Evolutionary conservation across 208 protist species (phyloP), one percentile per base, ranked within the genome.

Genomic region (Phytomonas francai): DNA sequence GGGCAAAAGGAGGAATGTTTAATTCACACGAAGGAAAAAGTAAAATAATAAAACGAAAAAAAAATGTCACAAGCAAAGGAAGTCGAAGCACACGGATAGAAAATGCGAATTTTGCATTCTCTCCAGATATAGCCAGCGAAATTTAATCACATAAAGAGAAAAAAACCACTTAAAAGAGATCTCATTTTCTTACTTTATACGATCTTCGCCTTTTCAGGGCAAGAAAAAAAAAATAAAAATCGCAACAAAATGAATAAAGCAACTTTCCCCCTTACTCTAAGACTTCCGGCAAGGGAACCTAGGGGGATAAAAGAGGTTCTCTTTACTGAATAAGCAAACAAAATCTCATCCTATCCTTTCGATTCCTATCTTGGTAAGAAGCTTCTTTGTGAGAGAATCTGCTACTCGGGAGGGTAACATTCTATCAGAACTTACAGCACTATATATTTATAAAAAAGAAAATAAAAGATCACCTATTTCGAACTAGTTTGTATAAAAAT

Each of bases 61-160:
- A 36, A 63, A 59, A n/a, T 65, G 62, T 70, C 32, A 74, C 61
- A 69, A 72, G 67, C 33, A 42, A 76, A 69, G 65, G 62, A 72
- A 51, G 63, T 74, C 27, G 54, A 77, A 65, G 45, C 60, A 45
- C 42, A 62, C 29, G 58, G 31, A 66, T 63, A 62, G 57, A 39
- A 68, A 65, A 54, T 31, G 39, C 56, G 61, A 71, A 70, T 54
- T 54, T 54, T 54, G 11, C 45, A 54, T 54, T 54, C 22, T 19
- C 0, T 54, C 45, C 19, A 54, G 16, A 54, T 54, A 5, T 54
- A 54, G 45, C 45, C 45, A 59, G 36, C 19, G 9, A 66, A 63
- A 58, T 25, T 60, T 66, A 61, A 70, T 49, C 14, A 67, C 73
- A n/a, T 60, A 19, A 34, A 68, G 67, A 58, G 59, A 73, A 79